Percentiles rank a stretch among this genome's conserved stretches.
These are phyloP conservation scores for Bruguiera sexangula DNA, from an alignment of 345 rosid genomes.

Conservation along the genomic window DNA sequence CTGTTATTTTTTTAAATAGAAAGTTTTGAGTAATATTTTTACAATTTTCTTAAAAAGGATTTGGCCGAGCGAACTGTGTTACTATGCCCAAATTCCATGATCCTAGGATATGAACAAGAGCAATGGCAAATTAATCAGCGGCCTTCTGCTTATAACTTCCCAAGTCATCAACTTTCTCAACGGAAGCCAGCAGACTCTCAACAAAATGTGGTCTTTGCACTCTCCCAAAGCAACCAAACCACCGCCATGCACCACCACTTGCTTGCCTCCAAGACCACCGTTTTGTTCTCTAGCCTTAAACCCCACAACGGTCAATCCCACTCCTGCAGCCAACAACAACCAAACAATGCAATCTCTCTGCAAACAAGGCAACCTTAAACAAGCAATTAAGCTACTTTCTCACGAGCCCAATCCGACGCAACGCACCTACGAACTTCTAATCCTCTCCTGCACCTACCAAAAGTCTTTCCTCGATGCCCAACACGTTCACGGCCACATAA, in stretches of 20 bases:
- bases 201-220: constrained; percentile 55
- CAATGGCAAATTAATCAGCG: no score
- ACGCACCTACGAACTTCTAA: constrained; percentile 75
- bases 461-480: constrained; percentile 57
- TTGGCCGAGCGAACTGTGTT: no score
- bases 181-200: neutral
- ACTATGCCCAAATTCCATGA: no score
- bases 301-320: constrained; percentile 21
- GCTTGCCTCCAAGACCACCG: constrained; percentile 26
- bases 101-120: no score
- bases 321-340: constrained; percentile 37
- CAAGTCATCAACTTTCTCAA: neutral
- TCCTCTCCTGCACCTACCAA: constrained; percentile 58
- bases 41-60: no score
- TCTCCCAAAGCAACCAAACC: constrained; percentile 41
- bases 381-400: constrained; percentile 65
- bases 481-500: constrained; percentile 58
- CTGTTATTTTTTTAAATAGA: no score
- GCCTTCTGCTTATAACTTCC: neutral
- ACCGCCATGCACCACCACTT: constrained; percentile 17
- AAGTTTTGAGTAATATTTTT: no score
- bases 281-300: constrained; percentile 35
- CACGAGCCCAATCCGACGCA: constrained; percentile 61
- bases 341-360: constrained; percentile 57
- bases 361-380: constrained; percentile 64